Base-by-base conservation (phyloP, 768 basidiomycete genomes). In the Filobasidium wieringae region DNA sequence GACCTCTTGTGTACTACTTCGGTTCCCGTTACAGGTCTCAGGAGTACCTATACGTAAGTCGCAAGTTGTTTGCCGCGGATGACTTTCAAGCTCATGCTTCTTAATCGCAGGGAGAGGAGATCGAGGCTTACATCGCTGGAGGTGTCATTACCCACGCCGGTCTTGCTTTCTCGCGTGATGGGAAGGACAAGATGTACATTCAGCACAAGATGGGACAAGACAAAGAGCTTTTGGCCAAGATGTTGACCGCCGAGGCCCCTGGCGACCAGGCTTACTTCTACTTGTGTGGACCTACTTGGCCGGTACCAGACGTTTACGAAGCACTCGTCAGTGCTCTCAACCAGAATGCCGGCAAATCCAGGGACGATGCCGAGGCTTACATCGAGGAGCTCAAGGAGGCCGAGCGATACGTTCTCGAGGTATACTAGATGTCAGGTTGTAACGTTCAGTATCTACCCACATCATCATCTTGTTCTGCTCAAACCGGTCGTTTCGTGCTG, bases 201-300 rank as follows among this genome's bases (percentile, higher is more conserved):
- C 95, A 99, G 74, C 88, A 97, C 79, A 92, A 88, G 80, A 97
- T 97, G 91, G 78, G 82, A 37, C 84, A 93, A 69, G 90, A 99
- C 72, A 86, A 86, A 17, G 80, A 82, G 65, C 77, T 78, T 30
- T 80, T 99, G 26, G 84, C 83, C 43, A 75, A 80, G 61, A 83
- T 88, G 81, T 75, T 97, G 55, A 49, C 54, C 77, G 84, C 65
- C 78, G 83, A 57, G 41, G 74, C 66, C 17, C 50, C 56, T 24
- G 24, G 17, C n/a, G 63, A 70, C 40, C 66, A 68, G 26, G 71
- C 72, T 14, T 80, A 84, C 61, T 99, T 99, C 77, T 97, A 96
- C 75, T 79, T 99, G 43, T 96, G 95, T 72, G 93, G 93, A 27
- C 95, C 93, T 34, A 97, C 93, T 27, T 95, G 92, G 93, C 95